phyloP scores from a whole-genome alignment of 2,329 filamentous ascomycete species.

The Ascochyta clinopodiicola region DNA sequence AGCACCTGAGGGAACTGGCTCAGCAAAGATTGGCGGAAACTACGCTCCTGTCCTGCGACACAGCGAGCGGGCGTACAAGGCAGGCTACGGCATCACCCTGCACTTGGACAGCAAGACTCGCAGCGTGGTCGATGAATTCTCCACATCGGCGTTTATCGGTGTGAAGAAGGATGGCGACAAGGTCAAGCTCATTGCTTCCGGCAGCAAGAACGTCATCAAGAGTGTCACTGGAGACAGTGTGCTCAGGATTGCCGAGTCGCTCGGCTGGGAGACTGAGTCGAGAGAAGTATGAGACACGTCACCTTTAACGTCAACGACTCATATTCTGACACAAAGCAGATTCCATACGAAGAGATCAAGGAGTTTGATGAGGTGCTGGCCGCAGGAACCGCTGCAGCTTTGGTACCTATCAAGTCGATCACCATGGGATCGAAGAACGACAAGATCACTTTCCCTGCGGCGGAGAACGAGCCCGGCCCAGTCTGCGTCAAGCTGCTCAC shows the following conservation, averaged over 20 bases:
- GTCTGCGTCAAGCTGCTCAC: slow-evolving; percentile 74
- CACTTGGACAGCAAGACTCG: slow-evolving; percentile 87
- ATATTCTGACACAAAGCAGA: slow-evolving; percentile 51
- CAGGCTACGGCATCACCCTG: slow-evolving; percentile 92
- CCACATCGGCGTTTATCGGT: slow-evolving; percentile 91
- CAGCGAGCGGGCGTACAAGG: slow-evolving; percentile 78
- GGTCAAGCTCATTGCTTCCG: slow-evolving; percentile 81
- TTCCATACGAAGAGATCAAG: slow-evolving; percentile 68
- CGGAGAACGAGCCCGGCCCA: slow-evolving; percentile 73
- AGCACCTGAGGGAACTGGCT: slow-evolving; percentile 88
- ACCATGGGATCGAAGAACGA: slow-evolving; percentile 69
- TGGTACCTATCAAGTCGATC: slow-evolving; percentile 92
- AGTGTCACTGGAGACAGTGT: slow-evolving; percentile 84
- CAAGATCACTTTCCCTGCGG: slow-evolving; percentile 62
- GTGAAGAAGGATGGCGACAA: slow-evolving; percentile 67
- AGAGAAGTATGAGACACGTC: slow-evolving; percentile 61
- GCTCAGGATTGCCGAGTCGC: slow-evolving; percentile 74
- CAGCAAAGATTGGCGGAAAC: slow-evolving; percentile 94
- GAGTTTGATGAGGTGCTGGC: slow-evolving; percentile 83
- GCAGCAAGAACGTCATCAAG: slow-evolving; percentile 86
- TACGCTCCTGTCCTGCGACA: slow-evolving; percentile 90
- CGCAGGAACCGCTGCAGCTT: slow-evolving; percentile 86
- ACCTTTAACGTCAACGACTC: background rate
- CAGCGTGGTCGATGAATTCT: slow-evolving; percentile 93
- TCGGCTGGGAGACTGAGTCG: slow-evolving; percentile 85